Conservation (phyloP, 179 eudicot genomes). For the Monotropa hypopitys region DNA sequence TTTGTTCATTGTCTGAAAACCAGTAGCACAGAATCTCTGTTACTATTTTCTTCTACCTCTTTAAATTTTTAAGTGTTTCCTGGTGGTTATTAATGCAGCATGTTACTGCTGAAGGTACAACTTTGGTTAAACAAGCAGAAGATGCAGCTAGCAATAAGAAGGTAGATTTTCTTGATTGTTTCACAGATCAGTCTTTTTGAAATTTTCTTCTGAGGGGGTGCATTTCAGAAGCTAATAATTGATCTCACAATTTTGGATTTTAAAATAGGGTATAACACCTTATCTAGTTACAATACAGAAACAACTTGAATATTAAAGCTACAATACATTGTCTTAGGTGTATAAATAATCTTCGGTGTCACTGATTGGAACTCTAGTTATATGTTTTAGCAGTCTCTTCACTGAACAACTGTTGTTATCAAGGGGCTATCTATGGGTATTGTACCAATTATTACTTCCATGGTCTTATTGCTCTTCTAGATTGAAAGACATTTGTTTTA, state of each 20-base stretch:
- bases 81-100: slow-evolving; percentile 31
- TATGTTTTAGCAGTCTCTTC: not conserved
- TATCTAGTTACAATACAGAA: not conserved
- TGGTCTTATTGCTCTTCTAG: not conserved
- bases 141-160: slow-evolving; percentile 45
- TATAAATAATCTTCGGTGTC: not conserved
- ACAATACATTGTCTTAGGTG: not conserved
- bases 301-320: not conserved
- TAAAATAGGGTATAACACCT: not conserved
- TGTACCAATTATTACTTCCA: not conserved
- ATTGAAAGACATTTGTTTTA: not conserved
- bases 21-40: not conserved
- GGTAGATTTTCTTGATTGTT: slow-evolving; percentile 17
- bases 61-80: not conserved
- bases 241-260: not conserved
- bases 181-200: not conserved
- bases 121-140: slow-evolving; percentile 54
- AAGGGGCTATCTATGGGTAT: not conserved
- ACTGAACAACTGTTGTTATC: not conserved
- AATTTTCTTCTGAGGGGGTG: not conserved
- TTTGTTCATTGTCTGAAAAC: not conserved
- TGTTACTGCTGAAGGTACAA: slow-evolving; percentile 46
- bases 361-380: not conserved
- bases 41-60: not conserved
- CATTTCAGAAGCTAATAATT: not conserved